Percentiles rank a stretch among this genome's conserved stretches.
phyloP scores from a whole-genome alignment of 2,329 filamentous ascomycete genomes.

The Dothistroma septosporum region DNA sequence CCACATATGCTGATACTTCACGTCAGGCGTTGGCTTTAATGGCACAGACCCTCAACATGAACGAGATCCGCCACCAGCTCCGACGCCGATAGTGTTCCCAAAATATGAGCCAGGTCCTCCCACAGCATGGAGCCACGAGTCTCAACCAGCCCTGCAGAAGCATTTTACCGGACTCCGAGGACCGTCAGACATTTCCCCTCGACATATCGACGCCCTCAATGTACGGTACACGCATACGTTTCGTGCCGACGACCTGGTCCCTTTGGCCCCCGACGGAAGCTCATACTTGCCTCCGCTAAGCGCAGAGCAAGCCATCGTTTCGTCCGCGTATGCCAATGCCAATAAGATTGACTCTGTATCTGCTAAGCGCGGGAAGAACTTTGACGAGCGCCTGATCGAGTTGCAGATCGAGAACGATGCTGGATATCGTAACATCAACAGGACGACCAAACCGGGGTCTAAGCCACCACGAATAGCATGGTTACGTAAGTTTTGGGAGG shows the following conservation, averaged over 20 bases:
- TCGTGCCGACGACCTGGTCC: constrained; percentile 40
- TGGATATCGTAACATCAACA: constrained; percentile 54
- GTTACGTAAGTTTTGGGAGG: constrained; percentile 58
- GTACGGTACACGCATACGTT: constrained; percentile 38
- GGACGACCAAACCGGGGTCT: constrained; percentile 45
- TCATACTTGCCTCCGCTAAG: constrained; percentile 38
- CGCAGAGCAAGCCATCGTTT: constrained; percentile 30
- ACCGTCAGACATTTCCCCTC: constrained; percentile 39
- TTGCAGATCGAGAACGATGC: constrained; percentile 53
- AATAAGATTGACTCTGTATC: constrained; percentile 45
- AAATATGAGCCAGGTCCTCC: constrained; percentile 2
- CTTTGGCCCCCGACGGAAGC: constrained; percentile 32
- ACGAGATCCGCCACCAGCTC: constrained; percentile 28
- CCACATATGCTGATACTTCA: constrained; percentile 2
- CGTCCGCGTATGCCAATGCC: constrained; percentile 18
- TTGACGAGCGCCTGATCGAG: constrained; percentile 48
- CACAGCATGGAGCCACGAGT: constrained; percentile 17
- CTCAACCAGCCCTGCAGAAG: constrained; percentile 37
- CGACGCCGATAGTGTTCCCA: constrained; percentile 30
- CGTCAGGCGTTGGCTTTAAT: constrained; percentile 16
- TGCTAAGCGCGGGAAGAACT: constrained; percentile 47
- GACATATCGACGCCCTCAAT: constrained; percentile 43
- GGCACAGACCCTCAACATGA: constrained; percentile 27
- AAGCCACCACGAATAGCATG: constrained; percentile 51
- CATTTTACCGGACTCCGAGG: constrained; percentile 43